These are phyloP conservation scores for Cenchrus fungigraminus DNA, from an alignment of 176 grass and related monocot species.

Conservation along the genomic window DNA sequence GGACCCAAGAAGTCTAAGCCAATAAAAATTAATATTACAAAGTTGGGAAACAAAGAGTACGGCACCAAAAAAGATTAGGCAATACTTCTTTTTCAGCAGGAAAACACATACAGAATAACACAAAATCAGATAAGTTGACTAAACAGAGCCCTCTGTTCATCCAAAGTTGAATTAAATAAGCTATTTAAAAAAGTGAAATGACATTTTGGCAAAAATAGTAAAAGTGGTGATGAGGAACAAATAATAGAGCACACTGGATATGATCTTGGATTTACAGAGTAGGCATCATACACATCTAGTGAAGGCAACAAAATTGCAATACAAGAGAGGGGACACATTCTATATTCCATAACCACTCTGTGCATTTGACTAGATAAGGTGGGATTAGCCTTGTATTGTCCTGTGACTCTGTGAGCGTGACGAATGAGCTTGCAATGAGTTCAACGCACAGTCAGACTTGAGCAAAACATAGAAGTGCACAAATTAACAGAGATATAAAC, in stretches of 20 bases:
- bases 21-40: not conserved
- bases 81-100: not conserved
- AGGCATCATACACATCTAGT: not conserved
- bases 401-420: not conserved
- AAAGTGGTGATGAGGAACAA: not conserved
- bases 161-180: not conserved
- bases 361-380: not conserved
- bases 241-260: not conserved
- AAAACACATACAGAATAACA: not conserved
- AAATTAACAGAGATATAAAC: not conserved
- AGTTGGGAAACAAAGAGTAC: not conserved
- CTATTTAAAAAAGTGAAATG: constrained; percentile 7
- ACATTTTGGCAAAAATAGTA: not conserved
- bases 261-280: not conserved
- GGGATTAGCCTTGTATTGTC: not conserved
- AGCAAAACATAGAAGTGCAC: not conserved
- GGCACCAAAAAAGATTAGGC: not conserved
- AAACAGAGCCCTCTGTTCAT: too few relatives aligned
- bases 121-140: too few relatives aligned
- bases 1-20: not conserved
- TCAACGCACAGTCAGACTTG: not conserved
- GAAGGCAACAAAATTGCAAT: constrained; percentile 14
- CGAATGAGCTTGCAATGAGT: not conserved
- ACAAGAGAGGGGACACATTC: not conserved
- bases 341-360: too few relatives aligned